Conservation (phyloP, 345 rosid genomes). For the Rhizophora apiculata region DNA sequence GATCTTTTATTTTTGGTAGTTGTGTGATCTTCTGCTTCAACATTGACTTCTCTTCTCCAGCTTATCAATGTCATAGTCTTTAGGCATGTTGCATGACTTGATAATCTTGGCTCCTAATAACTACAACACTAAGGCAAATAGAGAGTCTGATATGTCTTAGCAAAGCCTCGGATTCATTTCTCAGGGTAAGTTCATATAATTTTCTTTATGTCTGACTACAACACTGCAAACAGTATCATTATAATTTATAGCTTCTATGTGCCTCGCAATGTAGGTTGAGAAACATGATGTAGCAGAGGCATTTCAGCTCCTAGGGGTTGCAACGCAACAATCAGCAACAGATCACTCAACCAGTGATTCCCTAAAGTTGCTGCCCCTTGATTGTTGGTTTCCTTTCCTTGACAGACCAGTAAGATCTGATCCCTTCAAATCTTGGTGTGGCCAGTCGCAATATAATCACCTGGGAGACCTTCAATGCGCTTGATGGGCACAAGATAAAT, state of each 20-base stretch:
- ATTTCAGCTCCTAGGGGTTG: slow-evolving; percentile 84
- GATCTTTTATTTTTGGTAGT: no score
- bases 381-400: neutral
- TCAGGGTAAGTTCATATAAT: slow-evolving; percentile 66
- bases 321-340: slow-evolving; percentile 96
- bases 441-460: slow-evolving; percentile 63
- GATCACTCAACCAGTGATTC: slow-evolving; percentile 86
- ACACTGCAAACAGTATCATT: neutral
- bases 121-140: slow-evolving; percentile 95
- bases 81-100: neutral
- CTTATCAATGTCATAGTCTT: neutral
- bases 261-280: slow-evolving; percentile 52
- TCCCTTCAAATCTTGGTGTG: slow-evolving; percentile 33
- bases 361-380: neutral
- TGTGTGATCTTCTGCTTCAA: no score
- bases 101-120: slow-evolving; percentile 62
- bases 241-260: slow-evolving; percentile 6
- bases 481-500: slow-evolving; percentile 16
- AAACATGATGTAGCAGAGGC: slow-evolving; percentile 78
- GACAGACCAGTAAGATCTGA: slow-evolving; percentile 5
- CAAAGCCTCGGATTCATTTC: slow-evolving; percentile 94
- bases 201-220: neutral
- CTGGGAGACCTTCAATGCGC: slow-evolving; percentile 75
- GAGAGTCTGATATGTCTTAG: slow-evolving; percentile 95
- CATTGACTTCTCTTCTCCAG: neutral